Evolutionary conservation across 163 green algal species (phyloP).

Genomic region (Prototheca cutis): DNA sequence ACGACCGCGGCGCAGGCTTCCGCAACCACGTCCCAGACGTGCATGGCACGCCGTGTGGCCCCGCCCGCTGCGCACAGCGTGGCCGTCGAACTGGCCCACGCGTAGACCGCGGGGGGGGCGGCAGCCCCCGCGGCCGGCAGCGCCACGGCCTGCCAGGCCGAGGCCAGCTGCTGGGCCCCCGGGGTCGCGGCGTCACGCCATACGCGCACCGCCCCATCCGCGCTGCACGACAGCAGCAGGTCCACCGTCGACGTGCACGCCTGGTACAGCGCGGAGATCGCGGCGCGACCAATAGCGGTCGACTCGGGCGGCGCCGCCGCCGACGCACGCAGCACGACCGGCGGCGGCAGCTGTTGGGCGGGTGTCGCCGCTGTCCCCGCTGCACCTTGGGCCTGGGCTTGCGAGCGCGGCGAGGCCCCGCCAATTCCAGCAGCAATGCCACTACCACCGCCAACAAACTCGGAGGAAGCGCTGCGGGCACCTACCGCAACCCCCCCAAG

Average conservation of each 20-base stretch:
- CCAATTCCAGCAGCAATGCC: too few species aligned
- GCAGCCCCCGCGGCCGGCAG: slow-evolving; percentile 14
- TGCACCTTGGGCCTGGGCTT: too few species aligned
- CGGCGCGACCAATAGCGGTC: too few species aligned
- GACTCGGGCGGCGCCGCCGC: slow-evolving; percentile 6
- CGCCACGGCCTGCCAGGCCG: slow-evolving; percentile 46
- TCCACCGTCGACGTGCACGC: slow-evolving; percentile 64
- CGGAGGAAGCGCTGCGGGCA: neutral
- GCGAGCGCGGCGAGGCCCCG: too few species aligned
- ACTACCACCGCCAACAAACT: too few species aligned
- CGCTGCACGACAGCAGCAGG: slow-evolving; percentile 54
- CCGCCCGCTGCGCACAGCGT: slow-evolving; percentile 59
- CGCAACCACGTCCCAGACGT: slow-evolving; percentile 61
- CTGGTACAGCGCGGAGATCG: slow-evolving; percentile 33
- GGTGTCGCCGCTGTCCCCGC: neutral
- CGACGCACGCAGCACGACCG: neutral
- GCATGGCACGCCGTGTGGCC: slow-evolving; percentile 37
- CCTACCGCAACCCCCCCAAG: slow-evolving; percentile 19
- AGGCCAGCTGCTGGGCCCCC: slow-evolving; percentile 47
- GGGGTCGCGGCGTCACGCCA: slow-evolving; percentile 63
- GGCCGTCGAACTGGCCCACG: slow-evolving; percentile 23
- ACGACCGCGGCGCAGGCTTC: slow-evolving; percentile 49
- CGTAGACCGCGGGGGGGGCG: slow-evolving; percentile 28
- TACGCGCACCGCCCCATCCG: slow-evolving; percentile 65
- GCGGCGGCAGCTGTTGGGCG: neutral